Conservation (phyloP, 768 basidiomycete genomes). For the Leucocoprinus sp. region DNA sequence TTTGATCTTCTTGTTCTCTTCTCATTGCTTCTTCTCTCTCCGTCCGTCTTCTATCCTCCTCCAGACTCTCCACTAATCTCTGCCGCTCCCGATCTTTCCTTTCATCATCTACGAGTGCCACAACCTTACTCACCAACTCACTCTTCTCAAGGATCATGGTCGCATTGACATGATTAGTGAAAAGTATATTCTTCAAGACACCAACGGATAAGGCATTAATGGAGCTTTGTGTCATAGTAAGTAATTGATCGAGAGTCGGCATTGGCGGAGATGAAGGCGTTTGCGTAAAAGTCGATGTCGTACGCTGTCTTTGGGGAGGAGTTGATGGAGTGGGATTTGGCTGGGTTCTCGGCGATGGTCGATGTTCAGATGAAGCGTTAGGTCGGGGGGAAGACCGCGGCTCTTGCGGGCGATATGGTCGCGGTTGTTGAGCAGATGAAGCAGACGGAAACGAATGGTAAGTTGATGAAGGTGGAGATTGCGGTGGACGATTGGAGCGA, state of each 20-base stretch:
- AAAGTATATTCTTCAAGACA: slow-evolving; percentile 71
- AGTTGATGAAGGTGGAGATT: not conserved
- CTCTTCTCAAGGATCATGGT: slow-evolving; percentile 79
- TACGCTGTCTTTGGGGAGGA: slow-evolving; percentile 14
- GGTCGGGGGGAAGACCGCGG: slow-evolving; percentile 13
- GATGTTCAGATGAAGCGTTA: slow-evolving; percentile 13
- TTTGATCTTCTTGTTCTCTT: slow-evolving; percentile 16
- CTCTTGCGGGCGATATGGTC: slow-evolving; percentile 13
- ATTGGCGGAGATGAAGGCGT: slow-evolving; percentile 29
- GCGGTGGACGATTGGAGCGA: slow-evolving; percentile 1
- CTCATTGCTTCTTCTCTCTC: slow-evolving; percentile 31
- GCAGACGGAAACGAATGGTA: slow-evolving; percentile 10
- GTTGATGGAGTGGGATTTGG: slow-evolving; percentile 18
- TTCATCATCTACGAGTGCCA: slow-evolving; percentile 57
- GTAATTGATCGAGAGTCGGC: slow-evolving; percentile 62
- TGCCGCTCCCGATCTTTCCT: slow-evolving; percentile 42
- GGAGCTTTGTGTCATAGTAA: slow-evolving; percentile 49
- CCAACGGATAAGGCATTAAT: slow-evolving; percentile 60
- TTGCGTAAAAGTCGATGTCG: not conserved
- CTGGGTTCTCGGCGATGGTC: slow-evolving; percentile 12
- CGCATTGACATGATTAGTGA: slow-evolving; percentile 74
- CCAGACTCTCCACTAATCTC: slow-evolving; percentile 32
- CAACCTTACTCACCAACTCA: slow-evolving; percentile 70
- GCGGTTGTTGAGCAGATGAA: slow-evolving; percentile 9
- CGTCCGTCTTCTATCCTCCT: slow-evolving; percentile 29